Evolutionary conservation across 192 early-diverging fungal species (phyloP), one percentile per base, ranked within the genome.

Genomic region (Coemansia sp.): DNA sequence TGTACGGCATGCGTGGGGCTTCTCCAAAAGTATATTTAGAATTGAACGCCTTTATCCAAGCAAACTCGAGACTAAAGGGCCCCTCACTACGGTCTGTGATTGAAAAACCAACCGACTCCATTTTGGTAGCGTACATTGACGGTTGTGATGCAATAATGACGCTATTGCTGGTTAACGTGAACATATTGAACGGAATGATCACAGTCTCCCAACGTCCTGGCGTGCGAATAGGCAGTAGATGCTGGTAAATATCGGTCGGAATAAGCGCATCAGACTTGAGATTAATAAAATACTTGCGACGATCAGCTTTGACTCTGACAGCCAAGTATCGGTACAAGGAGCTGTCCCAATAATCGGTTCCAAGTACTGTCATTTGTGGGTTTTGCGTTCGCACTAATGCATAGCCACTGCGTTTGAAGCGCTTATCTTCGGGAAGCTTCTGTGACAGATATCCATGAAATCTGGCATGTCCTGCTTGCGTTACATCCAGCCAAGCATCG

Each of bases 161-260:
- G 34, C 94, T 93, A 63, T 96, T 88, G 64, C 87, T 89, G 7
- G 96, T 98, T 38, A 95, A 75, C 25, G 96, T 90, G 72, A 98
- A 98, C 70, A 93, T 92, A 48, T 86, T 85, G 74, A 96, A 96
- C 16, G 96, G 96, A 44, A 98, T 90, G 76, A 95, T 82, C 26
- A 94, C 83, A 23, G 85, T 90, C 83, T 98, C 94, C 94, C 94
- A 98, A 67, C 89, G 84, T 2, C 94, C 94, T 3, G 94, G 94
- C 4, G 79, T 90, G 54, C 89, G 82, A 49, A 95, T 85, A 62
- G 93, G 92, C 58, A 98, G 60, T 51, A 95, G 84, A 76, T 98
- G 96, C 73, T 98, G 96, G 83, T 92, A 96, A 23, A 96, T 83
- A 76, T 94, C 90, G 0, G 92, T 88, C 32, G 86, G 89, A 49